phyloP scores from a whole-genome alignment of 2,329 filamentous ascomycete genomes.

The Pyricularia pennisetigena region DNA sequence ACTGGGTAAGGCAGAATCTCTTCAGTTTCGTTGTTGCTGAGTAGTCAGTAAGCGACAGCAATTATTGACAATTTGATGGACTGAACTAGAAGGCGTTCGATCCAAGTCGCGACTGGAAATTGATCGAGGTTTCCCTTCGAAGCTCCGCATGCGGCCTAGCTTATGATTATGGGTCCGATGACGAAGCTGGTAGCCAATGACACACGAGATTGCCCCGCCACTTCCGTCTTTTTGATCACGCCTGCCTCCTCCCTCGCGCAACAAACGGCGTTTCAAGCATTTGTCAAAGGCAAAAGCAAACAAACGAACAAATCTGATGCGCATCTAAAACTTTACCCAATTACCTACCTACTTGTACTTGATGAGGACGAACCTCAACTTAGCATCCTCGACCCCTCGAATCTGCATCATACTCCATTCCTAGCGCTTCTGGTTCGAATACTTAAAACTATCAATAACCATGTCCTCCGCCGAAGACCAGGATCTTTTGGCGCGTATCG shows the following conservation, averaged over 20 bases:
- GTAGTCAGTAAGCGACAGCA: background rate
- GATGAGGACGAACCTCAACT: background rate
- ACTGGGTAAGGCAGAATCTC: background rate
- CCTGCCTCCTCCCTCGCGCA: background rate
- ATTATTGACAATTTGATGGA: background rate
- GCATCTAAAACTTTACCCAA: background rate
- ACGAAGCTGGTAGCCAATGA: background rate
- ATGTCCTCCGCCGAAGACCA: constrained; percentile 37
- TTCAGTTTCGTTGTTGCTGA: background rate
- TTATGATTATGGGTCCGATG: background rate
- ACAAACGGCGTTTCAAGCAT: background rate
- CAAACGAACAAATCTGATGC: background rate
- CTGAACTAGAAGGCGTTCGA: background rate
- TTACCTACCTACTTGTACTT: background rate
- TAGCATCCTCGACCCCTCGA: background rate
- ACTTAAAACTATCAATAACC: background rate
- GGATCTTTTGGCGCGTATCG: constrained; percentile 43
- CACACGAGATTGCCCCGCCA: background rate
- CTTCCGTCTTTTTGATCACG: background rate
- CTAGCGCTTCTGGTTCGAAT: background rate
- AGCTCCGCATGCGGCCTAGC: background rate
- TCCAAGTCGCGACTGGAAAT: background rate
- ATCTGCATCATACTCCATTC: background rate
- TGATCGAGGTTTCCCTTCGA: background rate
- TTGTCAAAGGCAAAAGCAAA: background rate